A percentile compares a stretch with the other conserved stretches of the same genome.
These are phyloP conservation scores for Protomyces inundatus DNA, from an alignment of 1,139 yeast genomes.

Conservation along the genomic window DNA sequence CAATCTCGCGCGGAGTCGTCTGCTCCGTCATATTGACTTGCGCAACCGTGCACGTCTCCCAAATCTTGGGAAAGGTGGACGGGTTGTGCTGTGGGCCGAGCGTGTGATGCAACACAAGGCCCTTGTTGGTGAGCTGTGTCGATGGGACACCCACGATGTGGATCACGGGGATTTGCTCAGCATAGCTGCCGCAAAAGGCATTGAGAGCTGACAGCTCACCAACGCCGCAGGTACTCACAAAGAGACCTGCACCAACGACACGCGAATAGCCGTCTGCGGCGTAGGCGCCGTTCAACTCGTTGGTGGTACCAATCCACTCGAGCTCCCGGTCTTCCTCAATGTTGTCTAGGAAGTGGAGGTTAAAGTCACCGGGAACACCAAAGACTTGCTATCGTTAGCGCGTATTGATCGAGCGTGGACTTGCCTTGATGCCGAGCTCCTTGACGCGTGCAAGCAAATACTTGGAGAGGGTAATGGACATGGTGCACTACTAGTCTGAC, in stretches of 20 bases:
- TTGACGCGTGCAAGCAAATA: slow-evolving; percentile 5
- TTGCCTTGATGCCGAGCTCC: slow-evolving; percentile 3
- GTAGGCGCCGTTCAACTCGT: slow-evolving; percentile 63
- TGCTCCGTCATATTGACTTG: slow-evolving; percentile 41
- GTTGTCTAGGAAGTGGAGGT: slow-evolving; percentile 38
- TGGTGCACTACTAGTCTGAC: not conserved
- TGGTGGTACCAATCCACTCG: slow-evolving; percentile 59
- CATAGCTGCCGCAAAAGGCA: slow-evolving; percentile 76
- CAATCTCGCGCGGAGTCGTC: slow-evolving; percentile 57
- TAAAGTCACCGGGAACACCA: slow-evolving; percentile 61
- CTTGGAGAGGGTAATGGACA: slow-evolving; percentile 1
- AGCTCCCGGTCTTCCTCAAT: slow-evolving; percentile 38
- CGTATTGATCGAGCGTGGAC: not conserved
- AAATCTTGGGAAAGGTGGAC: slow-evolving; percentile 35
- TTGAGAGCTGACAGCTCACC: slow-evolving; percentile 70
- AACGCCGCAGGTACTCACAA: slow-evolving; percentile 39
- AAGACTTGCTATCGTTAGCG: slow-evolving; percentile 40
- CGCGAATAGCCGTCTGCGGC: slow-evolving; percentile 77
- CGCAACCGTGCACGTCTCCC: slow-evolving; percentile 52
- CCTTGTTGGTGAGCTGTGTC: slow-evolving; percentile 42
- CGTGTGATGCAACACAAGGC: slow-evolving; percentile 56
- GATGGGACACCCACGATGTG: slow-evolving; percentile 80
- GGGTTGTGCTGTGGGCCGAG: slow-evolving; percentile 38
- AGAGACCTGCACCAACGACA: slow-evolving; percentile 34
- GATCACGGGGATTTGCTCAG: slow-evolving; percentile 70